Evolutionary conservation across 805 yeast species (phyloP), one percentile per base, ranked within the genome.

Genomic region (Kluyveromyces siamensis): DNA sequence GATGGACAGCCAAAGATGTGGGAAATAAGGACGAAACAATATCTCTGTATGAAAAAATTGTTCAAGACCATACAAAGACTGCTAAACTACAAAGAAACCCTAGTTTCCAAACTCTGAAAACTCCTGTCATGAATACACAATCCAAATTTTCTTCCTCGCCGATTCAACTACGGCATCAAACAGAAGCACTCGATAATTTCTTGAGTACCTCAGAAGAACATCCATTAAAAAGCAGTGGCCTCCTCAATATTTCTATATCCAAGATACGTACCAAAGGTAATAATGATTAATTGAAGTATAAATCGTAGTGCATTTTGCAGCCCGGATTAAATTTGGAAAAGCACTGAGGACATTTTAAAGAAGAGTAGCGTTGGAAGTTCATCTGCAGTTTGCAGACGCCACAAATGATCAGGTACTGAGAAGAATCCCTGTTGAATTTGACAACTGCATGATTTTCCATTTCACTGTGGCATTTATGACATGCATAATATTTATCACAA

Each of bases 1-100:
- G 86, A 3, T 81, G 88, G 80, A 71, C 68, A 19, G 86, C 90
- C 1, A 65, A 72, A 11, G 87, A 84, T 57, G 73, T 80, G 25
- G 77, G 82, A 2, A 68, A 72, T 40, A 76, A 81, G 17, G 73
- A 71, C 55, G 79, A 79, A 45, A 72, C 79, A 3, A 75, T 73
- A 50, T 66, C 68, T 40, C 62, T 68, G 38, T 75, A 74, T 52
- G 63, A 67, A 36, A 59, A 58, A 33, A 33, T 69, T 19, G 54
- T 58, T 33, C 55, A 58, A 19, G 64, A 60, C 14, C 10, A 6
- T 17, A 51, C 54, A 8, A 49, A 55, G 39, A 40, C 50, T 25
- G 44, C 54, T 36, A 45, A 47, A 18, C 19, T 46, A 8, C 37
- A 48, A n/a, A 55, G 52, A 45, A 57, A 53, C 27, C 50, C 61